Evolutionary conservation across 1,284 basidiomycete species (phyloP).

Genomic region (Boletus semigastroideus): DNA sequence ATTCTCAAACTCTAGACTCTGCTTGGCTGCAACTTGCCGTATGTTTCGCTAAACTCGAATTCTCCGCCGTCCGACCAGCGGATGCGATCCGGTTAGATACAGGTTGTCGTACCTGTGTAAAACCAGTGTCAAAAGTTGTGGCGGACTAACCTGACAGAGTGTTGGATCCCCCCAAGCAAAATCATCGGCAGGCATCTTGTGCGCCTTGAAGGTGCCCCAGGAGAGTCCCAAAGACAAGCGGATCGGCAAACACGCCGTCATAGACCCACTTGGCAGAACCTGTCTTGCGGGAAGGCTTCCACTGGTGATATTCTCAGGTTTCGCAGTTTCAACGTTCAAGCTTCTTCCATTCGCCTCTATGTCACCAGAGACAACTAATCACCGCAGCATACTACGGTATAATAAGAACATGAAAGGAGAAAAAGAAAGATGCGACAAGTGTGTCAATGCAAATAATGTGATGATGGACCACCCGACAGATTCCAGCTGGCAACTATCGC

Average conservation of each 20-base stretch:
- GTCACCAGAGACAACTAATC: conserved; percentile 30
- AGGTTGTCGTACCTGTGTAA: conserved; percentile 25
- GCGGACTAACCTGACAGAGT: conserved; percentile 29
- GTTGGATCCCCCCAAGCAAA: conserved; percentile 42
- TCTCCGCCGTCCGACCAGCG: conserved; percentile 52
- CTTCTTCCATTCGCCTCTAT: conserved; percentile 36
- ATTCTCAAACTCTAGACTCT: neutral
- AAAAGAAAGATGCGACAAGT: conserved; percentile 35
- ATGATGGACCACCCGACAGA: conserved; percentile 16
- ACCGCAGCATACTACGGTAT: conserved; percentile 37
- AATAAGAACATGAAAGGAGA: conserved; percentile 32
- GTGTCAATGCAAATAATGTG: conserved; percentile 36
- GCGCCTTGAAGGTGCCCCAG: conserved; percentile 50
- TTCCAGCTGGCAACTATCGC: conserved; percentile 11
- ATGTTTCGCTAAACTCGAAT: conserved; percentile 51
- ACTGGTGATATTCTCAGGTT: conserved; percentile 38
- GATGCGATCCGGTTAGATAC: conserved; percentile 39
- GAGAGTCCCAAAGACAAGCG: conserved; percentile 50
- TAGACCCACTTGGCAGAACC: conserved; percentile 51
- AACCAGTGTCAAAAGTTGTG: neutral
- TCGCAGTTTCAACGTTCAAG: conserved; percentile 11
- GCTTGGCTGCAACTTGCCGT: conserved; percentile 30
- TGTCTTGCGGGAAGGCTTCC: conserved; percentile 52
- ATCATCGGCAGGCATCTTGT: conserved; percentile 48
- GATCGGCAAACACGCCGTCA: conserved; percentile 54